Conservation (phyloP, 257 asterid genomes). For the Lithospermum erythrorhizon region DNA sequence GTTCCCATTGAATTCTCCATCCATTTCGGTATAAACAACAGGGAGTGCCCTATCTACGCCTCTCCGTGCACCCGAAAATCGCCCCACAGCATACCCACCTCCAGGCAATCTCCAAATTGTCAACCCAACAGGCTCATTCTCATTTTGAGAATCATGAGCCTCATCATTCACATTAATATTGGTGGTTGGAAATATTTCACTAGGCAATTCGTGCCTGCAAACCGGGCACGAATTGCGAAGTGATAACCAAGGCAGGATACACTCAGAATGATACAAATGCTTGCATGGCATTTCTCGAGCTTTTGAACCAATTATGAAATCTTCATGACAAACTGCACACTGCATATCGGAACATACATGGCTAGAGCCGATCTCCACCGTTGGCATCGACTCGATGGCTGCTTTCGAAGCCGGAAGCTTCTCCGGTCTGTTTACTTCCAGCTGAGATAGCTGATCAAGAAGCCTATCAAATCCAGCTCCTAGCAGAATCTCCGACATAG, state of each 20-base stretch:
- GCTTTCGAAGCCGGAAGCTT: slow-evolving; percentile 19
- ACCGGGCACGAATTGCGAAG: slow-evolving; percentile 19
- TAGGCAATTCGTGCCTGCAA: slow-evolving; percentile 15
- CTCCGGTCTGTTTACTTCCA: slow-evolving; percentile 13
- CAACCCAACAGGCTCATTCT: slow-evolving; percentile 7
- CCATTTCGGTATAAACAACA: slow-evolving; percentile 16
- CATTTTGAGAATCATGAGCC: background rate
- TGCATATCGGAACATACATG: slow-evolving; percentile 10
- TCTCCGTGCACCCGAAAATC: slow-evolving; percentile 13
- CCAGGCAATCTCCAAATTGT: slow-evolving; percentile 19
- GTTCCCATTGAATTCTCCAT: slow-evolving; percentile 22
- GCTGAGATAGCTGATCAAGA: slow-evolving; percentile 16
- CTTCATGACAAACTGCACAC: slow-evolving; percentile 19
- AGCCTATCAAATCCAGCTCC: slow-evolving; percentile 19
- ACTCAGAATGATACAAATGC: slow-evolving; percentile 16
- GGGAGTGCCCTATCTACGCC: slow-evolving; percentile 14
- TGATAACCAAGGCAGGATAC: slow-evolving; percentile 17
- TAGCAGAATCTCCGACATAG: slow-evolving; percentile 15
- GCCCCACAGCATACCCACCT: slow-evolving; percentile 16
- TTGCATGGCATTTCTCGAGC: slow-evolving; percentile 20
- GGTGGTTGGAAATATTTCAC: background rate
- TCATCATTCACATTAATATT: too few species aligned
- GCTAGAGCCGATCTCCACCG: slow-evolving; percentile 7
- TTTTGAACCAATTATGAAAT: slow-evolving; percentile 9
- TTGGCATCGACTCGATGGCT: slow-evolving; percentile 17